Evolutionary conservation across 2,329 filamentous ascomycete genomes (phyloP).

Genomic region (Aspergillus melleus): DNA sequence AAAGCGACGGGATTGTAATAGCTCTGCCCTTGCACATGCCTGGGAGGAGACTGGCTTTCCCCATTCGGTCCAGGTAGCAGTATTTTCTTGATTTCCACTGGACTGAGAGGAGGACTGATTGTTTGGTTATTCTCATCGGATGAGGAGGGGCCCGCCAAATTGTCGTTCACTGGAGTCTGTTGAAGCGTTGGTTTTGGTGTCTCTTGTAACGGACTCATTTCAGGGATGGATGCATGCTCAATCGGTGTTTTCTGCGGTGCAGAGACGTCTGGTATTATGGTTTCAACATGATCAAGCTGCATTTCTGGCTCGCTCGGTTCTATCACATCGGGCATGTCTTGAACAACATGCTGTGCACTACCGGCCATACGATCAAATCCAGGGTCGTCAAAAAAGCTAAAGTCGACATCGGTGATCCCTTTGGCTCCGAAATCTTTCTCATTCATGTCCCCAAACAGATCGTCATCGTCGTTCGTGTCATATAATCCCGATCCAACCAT

Average conservation of each 20-base stretch:
- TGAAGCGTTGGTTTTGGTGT: slow-evolving; percentile 3
- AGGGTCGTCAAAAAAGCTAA: slow-evolving; percentile 64
- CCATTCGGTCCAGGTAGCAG: slow-evolving; percentile 38
- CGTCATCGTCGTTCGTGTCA: slow-evolving; percentile 49
- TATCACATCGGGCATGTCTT: slow-evolving; percentile 17
- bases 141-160: slow-evolving; percentile 11
- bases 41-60: slow-evolving; percentile 3
- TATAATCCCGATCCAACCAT: slow-evolving; percentile 42
- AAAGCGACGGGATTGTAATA: slow-evolving; percentile 56
- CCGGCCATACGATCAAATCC: slow-evolving; percentile 31
- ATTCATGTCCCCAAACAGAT: slow-evolving; percentile 60
- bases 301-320: slow-evolving; percentile 13
- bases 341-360: slow-evolving; percentile 13
- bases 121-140: slow-evolving; percentile 25
- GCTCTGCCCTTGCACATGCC: slow-evolving; percentile 35
- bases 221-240: slow-evolving; percentile 1
- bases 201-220: slow-evolving; percentile 2
- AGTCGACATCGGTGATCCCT: slow-evolving; percentile 62
- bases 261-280: not conserved
- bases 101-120: slow-evolving; percentile 43
- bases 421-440: slow-evolving; percentile 55
- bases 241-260: slow-evolving; percentile 1
- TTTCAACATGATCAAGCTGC: slow-evolving; percentile 11
- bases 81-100: slow-evolving; percentile 44
- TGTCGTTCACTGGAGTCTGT: slow-evolving; percentile 5